These are phyloP conservation scores for Lachnellula subtilissima DNA, from an alignment of 2,329 filamentous ascomycete species.

Conservation along the genomic window DNA sequence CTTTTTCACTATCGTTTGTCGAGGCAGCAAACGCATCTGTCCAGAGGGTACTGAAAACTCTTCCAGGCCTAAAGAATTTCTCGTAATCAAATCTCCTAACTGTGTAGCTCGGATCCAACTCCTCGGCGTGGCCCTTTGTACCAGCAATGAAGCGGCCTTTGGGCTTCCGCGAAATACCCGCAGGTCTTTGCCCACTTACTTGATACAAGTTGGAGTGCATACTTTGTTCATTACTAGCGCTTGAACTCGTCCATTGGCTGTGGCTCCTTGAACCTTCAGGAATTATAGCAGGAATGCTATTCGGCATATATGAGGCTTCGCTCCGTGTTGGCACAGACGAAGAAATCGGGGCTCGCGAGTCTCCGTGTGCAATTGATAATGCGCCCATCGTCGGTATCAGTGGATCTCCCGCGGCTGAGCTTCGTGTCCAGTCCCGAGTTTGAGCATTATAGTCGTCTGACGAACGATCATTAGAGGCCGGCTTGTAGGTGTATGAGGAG, in stretches of 20 bases:
- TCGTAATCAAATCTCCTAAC: slow-evolving; percentile 18
- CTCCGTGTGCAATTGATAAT: too few species aligned
- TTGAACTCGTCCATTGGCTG: background rate
- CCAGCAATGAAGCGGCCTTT: slow-evolving; percentile 4
- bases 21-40: slow-evolving; percentile 10
- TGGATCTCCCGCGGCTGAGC: too few species aligned
- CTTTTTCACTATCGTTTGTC: slow-evolving; percentile 4
- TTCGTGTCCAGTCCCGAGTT: too few species aligned
- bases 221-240: too few species aligned
- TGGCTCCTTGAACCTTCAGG: background rate
- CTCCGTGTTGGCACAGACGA: background rate
- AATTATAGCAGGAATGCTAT: background rate
- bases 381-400: too few species aligned
- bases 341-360: background rate
- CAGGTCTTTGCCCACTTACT: background rate
- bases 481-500: too few species aligned
- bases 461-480: too few species aligned
- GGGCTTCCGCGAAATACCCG: background rate
- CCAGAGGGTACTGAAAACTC: slow-evolving; percentile 25
- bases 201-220: background rate
- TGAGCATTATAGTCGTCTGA: too few species aligned
- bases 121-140: slow-evolving; percentile 7
- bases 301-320: background rate
- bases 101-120: slow-evolving; percentile 15
- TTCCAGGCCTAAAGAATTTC: slow-evolving; percentile 18